Evolutionary conservation across 2,329 filamentous ascomycete genomes (phyloP), one percentile per base, ranked within the genome.

Genomic region (Talaromyces piceae): DNA sequence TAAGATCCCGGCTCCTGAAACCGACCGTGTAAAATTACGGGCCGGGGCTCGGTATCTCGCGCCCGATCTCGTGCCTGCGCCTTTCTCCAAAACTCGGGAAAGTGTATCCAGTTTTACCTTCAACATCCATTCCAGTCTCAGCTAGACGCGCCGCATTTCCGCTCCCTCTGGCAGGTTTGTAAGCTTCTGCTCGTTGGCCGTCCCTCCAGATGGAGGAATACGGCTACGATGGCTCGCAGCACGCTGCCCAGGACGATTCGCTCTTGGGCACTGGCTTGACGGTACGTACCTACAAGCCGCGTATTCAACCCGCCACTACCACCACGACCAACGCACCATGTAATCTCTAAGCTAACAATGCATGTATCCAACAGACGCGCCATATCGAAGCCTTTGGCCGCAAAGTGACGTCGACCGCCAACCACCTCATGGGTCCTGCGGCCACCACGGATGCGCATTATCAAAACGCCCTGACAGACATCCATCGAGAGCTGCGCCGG

Each of bases 331-430:
- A n/a, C n/a, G n/a, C n/a, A n/a, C n/a, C n/a, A n/a, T n/a, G n/a
- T n/a, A n/a, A n/a, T n/a, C n/a, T n/a, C n/a, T 41, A 45, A 2
- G 31, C 31, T 52, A 25, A 48, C 52, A 52, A n/a, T n/a, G n/a
- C 39, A 56, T 1, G 9, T 8, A 4, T 33, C 31, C 5, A 41
- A 47, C 59, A 95, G 90, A 83, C 88, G 50, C 86, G 89, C 62
- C 88, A 93, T 58, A 76, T 97, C 61, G 91, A 96, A 73, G 87
- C 88, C 50, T 96, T 98, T 71, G 83, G 90, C 59, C 84, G 91
- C 65, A 98, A 96, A 73, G 90, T 97, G 56, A 93, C 91, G 26
- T 89, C 89, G 25, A 97, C 93, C 18, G 93, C 93, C 51, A 88
- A 83, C 63, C 90, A 95, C 69, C 78, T 98, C 59, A 95, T 97